Evolutionary conservation across 768 basidiomycete genomes (phyloP).

Genomic region (Lyophyllum atratum): DNA sequence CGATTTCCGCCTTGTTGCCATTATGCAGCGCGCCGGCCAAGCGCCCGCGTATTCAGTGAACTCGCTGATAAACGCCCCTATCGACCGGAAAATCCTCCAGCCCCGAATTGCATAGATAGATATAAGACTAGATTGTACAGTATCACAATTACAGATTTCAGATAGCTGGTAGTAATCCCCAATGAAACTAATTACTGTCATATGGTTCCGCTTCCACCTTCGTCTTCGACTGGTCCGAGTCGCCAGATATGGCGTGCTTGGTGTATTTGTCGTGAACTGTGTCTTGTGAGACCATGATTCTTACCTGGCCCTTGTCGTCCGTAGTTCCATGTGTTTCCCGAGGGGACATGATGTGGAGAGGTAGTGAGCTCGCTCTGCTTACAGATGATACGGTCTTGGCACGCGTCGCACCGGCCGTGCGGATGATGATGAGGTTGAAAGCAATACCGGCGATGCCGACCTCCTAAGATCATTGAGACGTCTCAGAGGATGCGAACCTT

Average conservation of each 20-base stretch:
- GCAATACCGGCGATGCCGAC: slow-evolving; percentile 10
- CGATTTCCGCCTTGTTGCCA: too few relatives aligned
- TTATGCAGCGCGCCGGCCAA: too few relatives aligned
- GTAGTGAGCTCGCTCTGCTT: background rate
- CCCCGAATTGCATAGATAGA: too few relatives aligned
- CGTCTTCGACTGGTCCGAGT: background rate
- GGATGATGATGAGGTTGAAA: slow-evolving; percentile 12
- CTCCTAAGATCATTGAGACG: background rate
- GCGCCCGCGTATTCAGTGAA: too few relatives aligned
- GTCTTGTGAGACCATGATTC: background rate
- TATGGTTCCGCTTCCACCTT: background rate
- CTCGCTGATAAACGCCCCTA: too few relatives aligned
- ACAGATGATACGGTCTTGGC: background rate
- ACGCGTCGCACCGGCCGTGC: background rate
- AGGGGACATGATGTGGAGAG: background rate
- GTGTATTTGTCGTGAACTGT: background rate
- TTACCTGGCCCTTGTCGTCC: background rate
- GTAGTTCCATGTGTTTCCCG: background rate
- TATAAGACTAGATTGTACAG: too few relatives aligned
- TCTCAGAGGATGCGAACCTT: background rate
- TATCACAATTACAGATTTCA: background rate
- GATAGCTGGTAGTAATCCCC: background rate
- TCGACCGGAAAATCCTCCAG: too few relatives aligned
- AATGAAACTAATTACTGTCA: background rate
- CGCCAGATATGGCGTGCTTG: background rate